A percentile compares a stretch with the other conserved stretches of the same genome.
phyloP scores from a whole-genome alignment of 345 rosid species.

The Anacardium occidentale region DNA sequence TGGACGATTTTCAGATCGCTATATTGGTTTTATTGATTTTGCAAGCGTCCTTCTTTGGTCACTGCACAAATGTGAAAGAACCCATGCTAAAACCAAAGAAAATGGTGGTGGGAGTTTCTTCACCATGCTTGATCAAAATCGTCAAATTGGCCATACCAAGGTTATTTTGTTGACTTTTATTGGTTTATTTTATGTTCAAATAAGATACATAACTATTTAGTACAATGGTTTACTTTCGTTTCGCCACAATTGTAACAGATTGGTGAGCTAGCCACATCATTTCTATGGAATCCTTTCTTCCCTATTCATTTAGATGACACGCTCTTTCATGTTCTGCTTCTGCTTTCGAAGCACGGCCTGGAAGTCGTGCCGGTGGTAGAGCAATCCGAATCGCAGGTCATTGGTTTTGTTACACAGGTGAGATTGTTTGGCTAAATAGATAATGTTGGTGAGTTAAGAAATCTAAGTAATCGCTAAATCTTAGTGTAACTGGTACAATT shows the following conservation, averaged over 20 bases:
- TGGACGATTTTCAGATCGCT: slow-evolving; percentile 32
- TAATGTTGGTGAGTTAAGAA: neutral
- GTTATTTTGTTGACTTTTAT: slow-evolving; percentile 4
- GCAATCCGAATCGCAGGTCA: slow-evolving; percentile 16
- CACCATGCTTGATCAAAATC: slow-evolving; percentile 37
- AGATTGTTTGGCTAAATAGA: neutral
- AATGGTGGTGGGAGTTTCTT: slow-evolving; percentile 22
- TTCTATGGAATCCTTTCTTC: slow-evolving; percentile 45
- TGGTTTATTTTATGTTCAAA: no score
- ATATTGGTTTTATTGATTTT: slow-evolving; percentile 44
- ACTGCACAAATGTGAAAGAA: slow-evolving; percentile 29
- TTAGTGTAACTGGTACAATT: neutral
- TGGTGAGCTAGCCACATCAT: slow-evolving; percentile 44
- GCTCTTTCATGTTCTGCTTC: slow-evolving; percentile 41
- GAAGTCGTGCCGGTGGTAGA: slow-evolving; percentile 38
- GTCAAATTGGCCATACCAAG: slow-evolving; percentile 33
- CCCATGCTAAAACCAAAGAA: neutral
- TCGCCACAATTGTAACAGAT: slow-evolving; percentile 18
- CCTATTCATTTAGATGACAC: slow-evolving; percentile 40
- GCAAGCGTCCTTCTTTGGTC: slow-evolving; percentile 42
- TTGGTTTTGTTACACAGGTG: slow-evolving; percentile 43
- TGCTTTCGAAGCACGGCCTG: slow-evolving; percentile 39
- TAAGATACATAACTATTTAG: neutral
- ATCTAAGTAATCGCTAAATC: neutral
- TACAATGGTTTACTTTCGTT: neutral